Base-by-base conservation (phyloP, 805 yeast genomes). In the Suhomyces vadensis region DNA sequence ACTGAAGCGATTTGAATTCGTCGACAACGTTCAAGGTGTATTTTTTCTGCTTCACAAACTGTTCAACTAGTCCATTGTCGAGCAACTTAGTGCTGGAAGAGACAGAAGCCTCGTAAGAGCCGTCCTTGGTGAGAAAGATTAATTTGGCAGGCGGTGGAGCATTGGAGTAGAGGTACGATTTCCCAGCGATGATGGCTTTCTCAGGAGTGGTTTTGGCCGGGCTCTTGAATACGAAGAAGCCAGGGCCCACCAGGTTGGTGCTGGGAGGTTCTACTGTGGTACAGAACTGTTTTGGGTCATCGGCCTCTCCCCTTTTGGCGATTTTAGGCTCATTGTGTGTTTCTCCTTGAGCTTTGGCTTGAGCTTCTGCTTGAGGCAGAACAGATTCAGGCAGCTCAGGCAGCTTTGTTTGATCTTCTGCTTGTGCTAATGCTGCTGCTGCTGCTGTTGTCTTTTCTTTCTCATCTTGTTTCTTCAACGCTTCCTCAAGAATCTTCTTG, bases 91-190 rank as follows among this genome's bases (percentile, higher is more conserved):
- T 22, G 20, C 38, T 27, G 14, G 45, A 45, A 2, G 39, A 14
- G 4, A 51, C 42, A 14, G 57, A 48, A 14, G 66, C 56, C 29
- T 57, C 56, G 44, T 64, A 69, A 1, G 65, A 56, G 6, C 74
- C 75, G 8, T 64, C 65, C 16, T 55, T 54, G 23, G 73, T 65
- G 39, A 49, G 52, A 39, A 60, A 60, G 13, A 59, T 47, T 16
- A 60, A 43, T 20, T 51, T 44, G 9, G 39, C 22, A 3, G 75
- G 75, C 7, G 63, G 54, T 3, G 73, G 71, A 1, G 72, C 55
- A 33, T 41, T 48, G 20, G 61, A 41, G 44, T 57, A 58, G 35
- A 60, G 46, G 46, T 47, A 51, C 4, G 61, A 49, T 39, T 51
- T 53, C 3, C 63, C 65, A 3, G 55, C 46, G 14, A 55, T n/a